Conservation (phyloP, 2,329 filamentous ascomycete genomes). For the Aspergillus sp. region DNA sequence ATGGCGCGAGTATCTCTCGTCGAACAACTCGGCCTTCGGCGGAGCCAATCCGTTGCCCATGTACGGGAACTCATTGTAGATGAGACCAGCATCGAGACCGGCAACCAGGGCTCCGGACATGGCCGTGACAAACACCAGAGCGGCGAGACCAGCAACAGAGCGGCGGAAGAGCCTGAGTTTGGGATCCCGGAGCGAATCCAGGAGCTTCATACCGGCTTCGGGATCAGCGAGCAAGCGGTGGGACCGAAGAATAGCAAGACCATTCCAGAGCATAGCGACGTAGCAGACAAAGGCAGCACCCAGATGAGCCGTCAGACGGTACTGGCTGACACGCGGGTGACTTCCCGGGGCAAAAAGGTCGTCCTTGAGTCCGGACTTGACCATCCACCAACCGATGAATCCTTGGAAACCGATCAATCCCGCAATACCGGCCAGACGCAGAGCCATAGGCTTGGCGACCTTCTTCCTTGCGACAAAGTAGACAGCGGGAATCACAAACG, state of each 20-base stretch:
- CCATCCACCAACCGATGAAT: conserved; percentile 99
- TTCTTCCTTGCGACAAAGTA: conserved; percentile 82
- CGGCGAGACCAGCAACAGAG: conserved; percentile 66
- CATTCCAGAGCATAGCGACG: conserved; percentile 88
- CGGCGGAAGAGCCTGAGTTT: conserved; percentile 71
- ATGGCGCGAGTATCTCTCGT: conserved; percentile 77
- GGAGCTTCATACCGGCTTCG: conserved; percentile 56
- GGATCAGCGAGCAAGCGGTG: conserved; percentile 69
- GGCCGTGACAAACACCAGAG: conserved; percentile 81
- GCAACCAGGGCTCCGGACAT: conserved; percentile 94
- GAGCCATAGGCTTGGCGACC: conserved; percentile 75
- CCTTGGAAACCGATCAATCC: conserved; percentile 92
- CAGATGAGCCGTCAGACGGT: conserved; percentile 84
- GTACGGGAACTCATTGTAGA: conserved; percentile 97
- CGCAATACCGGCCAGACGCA: conserved; percentile 77
- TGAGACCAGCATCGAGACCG: conserved; percentile 90
- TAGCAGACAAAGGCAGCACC: conserved; percentile 91
- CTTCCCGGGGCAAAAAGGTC: conserved; percentile 89
- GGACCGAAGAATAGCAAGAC: conserved; percentile 77
- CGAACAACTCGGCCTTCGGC: conserved; percentile 77
- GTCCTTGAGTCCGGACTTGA: conserved; percentile 91
- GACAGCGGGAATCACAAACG: conserved; percentile 80
- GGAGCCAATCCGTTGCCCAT: conserved; percentile 86
- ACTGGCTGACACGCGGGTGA: conserved; percentile 91
- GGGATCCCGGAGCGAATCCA: conserved; percentile 63